These are phyloP conservation scores for Lenzites betulinus DNA, from an alignment of 768 basidiomycete species.

Conservation along the genomic window DNA sequence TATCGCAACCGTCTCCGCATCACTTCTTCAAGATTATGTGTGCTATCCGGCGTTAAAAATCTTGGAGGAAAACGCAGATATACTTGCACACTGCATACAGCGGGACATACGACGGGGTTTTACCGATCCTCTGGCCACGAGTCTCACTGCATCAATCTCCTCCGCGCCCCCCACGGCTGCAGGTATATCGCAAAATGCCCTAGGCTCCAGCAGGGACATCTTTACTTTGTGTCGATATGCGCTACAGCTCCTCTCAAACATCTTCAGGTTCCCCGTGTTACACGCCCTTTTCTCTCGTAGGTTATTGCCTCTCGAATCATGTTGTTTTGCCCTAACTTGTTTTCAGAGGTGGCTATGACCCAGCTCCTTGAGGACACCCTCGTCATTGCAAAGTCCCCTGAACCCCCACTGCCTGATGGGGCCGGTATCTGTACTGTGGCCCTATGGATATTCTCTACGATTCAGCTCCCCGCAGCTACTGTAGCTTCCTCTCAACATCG, in stretches of 20 bases:
- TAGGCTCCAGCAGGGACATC: constrained; percentile 39
- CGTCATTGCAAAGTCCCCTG: constrained; percentile 38
- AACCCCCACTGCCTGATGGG: constrained; percentile 41
- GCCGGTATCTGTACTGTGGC: constrained; percentile 50
- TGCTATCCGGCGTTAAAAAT: constrained; percentile 29
- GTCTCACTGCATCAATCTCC: background rate
- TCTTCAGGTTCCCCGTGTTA: constrained; percentile 51
- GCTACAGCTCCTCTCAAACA: constrained; percentile 50
- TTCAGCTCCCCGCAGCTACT: constrained; percentile 44
- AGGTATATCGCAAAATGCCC: background rate
- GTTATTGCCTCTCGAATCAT: constrained; percentile 2
- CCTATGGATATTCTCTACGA: constrained; percentile 51
- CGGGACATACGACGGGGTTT: constrained; percentile 51
- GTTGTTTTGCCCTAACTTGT: background rate
- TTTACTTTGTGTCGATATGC: constrained; percentile 54
- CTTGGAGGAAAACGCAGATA: constrained; percentile 36
- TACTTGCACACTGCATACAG: constrained; percentile 44
- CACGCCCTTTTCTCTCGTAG: constrained; percentile 51
- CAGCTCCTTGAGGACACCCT: constrained; percentile 48
- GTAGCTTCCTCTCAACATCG: background rate
- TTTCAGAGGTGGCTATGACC: constrained; percentile 46
- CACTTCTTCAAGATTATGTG: background rate
- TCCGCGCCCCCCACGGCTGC: background rate
- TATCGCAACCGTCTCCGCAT: constrained; percentile 32
- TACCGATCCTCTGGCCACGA: constrained; percentile 16